Evolutionary conservation across 2,329 filamentous ascomycete species (phyloP).

Genomic region (Bipolaris bicolor): DNA sequence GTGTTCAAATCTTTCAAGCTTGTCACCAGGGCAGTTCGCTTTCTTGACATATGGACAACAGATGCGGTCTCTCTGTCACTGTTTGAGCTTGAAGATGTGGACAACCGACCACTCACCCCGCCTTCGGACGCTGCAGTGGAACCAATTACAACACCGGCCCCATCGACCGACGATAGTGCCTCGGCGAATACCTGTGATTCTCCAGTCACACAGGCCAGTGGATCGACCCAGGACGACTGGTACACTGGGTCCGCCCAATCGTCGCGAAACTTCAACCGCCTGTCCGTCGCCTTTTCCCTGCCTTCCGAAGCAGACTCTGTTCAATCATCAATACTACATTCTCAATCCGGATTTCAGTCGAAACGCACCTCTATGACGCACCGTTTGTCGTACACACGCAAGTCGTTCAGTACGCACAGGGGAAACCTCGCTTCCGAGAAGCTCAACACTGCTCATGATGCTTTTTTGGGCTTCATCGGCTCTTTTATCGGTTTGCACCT

Average conservation of each 20-base stretch:
- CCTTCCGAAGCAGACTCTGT: conserved; percentile 47
- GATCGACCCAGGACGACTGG: conserved; percentile 34
- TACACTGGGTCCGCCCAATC: conserved; percentile 40
- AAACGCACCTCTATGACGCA: conserved; percentile 67
- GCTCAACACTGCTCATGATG: conserved; percentile 80
- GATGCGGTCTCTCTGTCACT: conserved; percentile 58
- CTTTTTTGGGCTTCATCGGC: conserved; percentile 86
- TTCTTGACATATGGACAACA: conserved; percentile 82
- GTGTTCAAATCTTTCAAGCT: conserved; percentile 93
- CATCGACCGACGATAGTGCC: conserved; percentile 34
- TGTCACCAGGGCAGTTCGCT: conserved; percentile 86
- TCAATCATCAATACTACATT: conserved; percentile 37
- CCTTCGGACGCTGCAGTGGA: conserved; percentile 46
- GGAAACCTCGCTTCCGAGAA: conserved; percentile 83
- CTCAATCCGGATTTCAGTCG: conserved; percentile 38
- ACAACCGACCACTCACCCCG: conserved; percentile 47
- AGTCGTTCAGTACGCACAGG: conserved; percentile 66
- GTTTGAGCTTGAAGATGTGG: conserved; percentile 42
- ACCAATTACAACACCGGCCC: conserved; percentile 34
- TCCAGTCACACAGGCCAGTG: conserved; percentile 43
- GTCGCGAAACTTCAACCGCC: conserved; percentile 37
- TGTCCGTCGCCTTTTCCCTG: conserved; percentile 47
- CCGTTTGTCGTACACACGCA: conserved; percentile 76
- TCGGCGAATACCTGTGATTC: conserved; percentile 54
- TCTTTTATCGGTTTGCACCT: conserved; percentile 94